These are phyloP conservation scores for Pterocarpus macrocarpus DNA, from an alignment of 306 rosid genomes.

Conservation along the genomic window DNA sequence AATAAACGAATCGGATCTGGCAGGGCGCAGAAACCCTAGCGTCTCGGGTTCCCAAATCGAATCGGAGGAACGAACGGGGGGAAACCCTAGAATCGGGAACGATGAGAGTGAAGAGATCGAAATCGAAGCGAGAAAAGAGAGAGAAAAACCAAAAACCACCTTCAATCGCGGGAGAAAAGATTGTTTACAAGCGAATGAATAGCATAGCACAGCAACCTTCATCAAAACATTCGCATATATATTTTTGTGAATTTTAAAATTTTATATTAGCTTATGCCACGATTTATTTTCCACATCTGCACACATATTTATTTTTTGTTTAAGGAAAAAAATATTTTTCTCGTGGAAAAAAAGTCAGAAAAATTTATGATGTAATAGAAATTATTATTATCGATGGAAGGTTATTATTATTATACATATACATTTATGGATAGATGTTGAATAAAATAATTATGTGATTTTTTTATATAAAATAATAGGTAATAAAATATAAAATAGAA, in stretches of 20 bases:
- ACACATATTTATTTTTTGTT: not conserved
- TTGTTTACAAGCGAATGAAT: constrained; percentile 48
- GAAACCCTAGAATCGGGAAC: constrained; percentile 67
- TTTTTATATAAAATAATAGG: not conserved
- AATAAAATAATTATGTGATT: too few species aligned
- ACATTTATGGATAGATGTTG: too few species aligned
- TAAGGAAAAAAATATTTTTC: not conserved
- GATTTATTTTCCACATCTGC: constrained; percentile 26
- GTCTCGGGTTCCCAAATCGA: constrained; percentile 43
- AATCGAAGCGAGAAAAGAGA: constrained; percentile 63
- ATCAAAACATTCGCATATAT: constrained; percentile 31
- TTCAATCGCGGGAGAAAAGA: constrained; percentile 69
- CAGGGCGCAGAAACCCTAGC: constrained; percentile 73
- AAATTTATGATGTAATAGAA: too few species aligned
- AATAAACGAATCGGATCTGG: constrained; percentile 68
- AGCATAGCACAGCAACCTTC: constrained; percentile 20
- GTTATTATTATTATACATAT: too few species aligned
- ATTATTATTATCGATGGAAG: too few species aligned
- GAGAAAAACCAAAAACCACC: constrained; percentile 52
- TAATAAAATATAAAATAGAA: not conserved
- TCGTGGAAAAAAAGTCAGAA: not conserved
- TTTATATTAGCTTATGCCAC: constrained; percentile 25
- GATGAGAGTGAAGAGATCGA: constrained; percentile 51
- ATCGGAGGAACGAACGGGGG: constrained; percentile 24
- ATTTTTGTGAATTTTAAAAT: constrained; percentile 22